These are phyloP conservation scores for Rhododendron ovatum DNA, from an alignment of 148 eudicot species.

Conservation along the genomic window DNA sequence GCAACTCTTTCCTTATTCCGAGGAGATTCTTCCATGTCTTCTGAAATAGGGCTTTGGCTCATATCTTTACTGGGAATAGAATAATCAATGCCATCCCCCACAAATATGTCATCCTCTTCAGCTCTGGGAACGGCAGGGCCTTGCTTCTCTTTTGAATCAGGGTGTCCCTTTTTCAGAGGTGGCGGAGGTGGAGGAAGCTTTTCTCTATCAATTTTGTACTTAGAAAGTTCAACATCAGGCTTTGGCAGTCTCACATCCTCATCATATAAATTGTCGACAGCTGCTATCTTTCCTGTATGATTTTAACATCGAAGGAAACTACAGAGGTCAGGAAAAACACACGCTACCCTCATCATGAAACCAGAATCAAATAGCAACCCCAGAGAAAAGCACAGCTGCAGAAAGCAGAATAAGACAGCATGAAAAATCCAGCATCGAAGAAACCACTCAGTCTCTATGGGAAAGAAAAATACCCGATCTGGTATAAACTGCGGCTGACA, in stretches of 20 bases:
- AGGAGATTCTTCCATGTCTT: conserved; percentile 99
- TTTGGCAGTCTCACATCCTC: conserved; percentile 53
- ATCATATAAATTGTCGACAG: conserved; percentile 47
- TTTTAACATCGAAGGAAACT: neutral
- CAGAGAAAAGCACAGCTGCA: neutral
- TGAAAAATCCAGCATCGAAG: neutral
- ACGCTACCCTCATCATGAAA: neutral
- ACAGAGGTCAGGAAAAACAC: neutral
- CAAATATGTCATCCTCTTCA: conserved; percentile 91
- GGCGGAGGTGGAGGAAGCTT: conserved; percentile 77
- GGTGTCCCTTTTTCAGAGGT: conserved; percentile 44
- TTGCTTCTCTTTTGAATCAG: conserved; percentile 55
- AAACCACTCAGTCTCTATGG: neutral
- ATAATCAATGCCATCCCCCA: conserved; percentile 83
- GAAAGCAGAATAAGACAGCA: neutral
- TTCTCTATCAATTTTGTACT: conserved; percentile 45
- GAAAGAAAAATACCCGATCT: neutral
- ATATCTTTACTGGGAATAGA: conserved; percentile 70
- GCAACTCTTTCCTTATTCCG: conserved; percentile 63
- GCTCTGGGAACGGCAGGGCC: conserved; percentile 55
- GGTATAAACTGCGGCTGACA: neutral
- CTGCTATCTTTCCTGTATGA: conserved; percentile 51
- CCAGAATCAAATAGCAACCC: neutral
- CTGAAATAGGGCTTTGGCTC: conserved; percentile 88
- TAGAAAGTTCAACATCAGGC: conserved; percentile 33